These are phyloP conservation scores for Vitis rupestris DNA, from an alignment of 164 flowering plant genomes.

Conservation along the genomic window DNA sequence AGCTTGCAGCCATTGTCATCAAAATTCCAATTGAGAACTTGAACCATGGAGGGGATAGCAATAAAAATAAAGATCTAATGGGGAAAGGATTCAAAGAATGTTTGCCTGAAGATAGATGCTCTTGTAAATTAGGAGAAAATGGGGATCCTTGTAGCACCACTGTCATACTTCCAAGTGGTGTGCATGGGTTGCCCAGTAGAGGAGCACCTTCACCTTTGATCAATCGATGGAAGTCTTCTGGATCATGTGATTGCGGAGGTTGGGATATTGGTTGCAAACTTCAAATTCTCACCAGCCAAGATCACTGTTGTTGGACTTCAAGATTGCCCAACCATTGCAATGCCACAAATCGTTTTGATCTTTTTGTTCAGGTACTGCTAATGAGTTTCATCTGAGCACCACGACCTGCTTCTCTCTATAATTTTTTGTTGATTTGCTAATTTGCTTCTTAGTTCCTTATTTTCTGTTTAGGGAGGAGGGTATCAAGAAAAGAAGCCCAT, in stretches of 20 bases:
- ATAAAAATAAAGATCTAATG: conserved; percentile 4
- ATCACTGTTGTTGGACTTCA: conserved; percentile 8
- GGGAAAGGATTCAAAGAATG: conserved; percentile 10
- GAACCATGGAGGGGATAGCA: conserved; percentile 5
- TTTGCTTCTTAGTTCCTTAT: neutral
- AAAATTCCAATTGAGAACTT: conserved; percentile 29
- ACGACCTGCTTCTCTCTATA: neutral
- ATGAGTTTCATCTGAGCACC: neutral
- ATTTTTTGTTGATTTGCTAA: neutral
- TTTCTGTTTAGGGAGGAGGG: conserved; percentile 39
- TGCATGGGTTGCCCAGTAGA: conserved; percentile 64
- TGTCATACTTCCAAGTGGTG: conserved; percentile 75
- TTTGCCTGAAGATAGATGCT: conserved; percentile 14
- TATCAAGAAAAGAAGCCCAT: conserved; percentile 30
- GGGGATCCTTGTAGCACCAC: conserved; percentile 15
- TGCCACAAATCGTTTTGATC: conserved; percentile 40
- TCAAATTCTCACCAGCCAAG: conserved; percentile 41
- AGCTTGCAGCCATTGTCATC: conserved; percentile 77
- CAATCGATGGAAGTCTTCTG: conserved; percentile 81
- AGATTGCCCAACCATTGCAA: conserved; percentile 17
- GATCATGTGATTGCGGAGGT: conserved; percentile 96
- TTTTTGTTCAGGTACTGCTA: conserved; percentile 58
- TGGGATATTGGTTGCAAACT: conserved; percentile 94
- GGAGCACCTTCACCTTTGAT: conserved; percentile 77
- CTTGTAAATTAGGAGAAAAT: conserved; percentile 16